Base-by-base conservation (phyloP, 73 alveolate genomes). In the Blepharisma stoltei region DNA sequence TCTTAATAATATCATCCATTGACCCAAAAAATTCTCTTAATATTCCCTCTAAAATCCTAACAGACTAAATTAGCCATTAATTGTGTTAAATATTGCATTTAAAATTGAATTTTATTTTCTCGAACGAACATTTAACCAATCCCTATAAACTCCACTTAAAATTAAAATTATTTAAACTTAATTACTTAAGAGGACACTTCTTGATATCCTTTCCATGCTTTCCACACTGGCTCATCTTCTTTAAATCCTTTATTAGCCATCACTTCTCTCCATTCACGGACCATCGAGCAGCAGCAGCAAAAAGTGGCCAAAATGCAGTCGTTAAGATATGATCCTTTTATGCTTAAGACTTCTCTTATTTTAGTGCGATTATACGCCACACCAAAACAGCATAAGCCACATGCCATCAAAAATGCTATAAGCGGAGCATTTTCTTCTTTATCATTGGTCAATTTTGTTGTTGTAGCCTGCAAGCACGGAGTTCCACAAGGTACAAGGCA, bases 221-320 rank as follows among this genome's bases (percentile, higher is more conserved):
- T 60, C 73, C 73, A 60, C 46, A 60, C 73, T 14, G 11, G 45
- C 46, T 60, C 73, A 60, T 60, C 73, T 60, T 60, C 73, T 14
- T 25, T 25, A 14, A 14, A 14, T 20, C 73, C 73, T 69, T 69
- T 46, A 69, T 18, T 14, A 14, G 23, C 23, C 60, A 44, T 44
- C 25, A 69, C 79, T 69, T 69, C 79, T 43, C 79, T 25, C 55
- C 65, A 69, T 43, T 69, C 79, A 14, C 27, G 79, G 2, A 69
- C 65, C 27, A 69, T 7, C 1, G 79, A 0, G 5, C 79, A 69
- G 41, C 79, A 69, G 21, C 32, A 25, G 79, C 79, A 69, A 43
- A 9, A 69, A 1, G 6, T 1, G 4, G 11, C 71, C 71, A 47
- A 69, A 38, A 38, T 1, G 5, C 79, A 69, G 65, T 69, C 79